phyloP scores from a whole-genome alignment of 2,329 filamentous ascomycete genomes.

The Trichoderma oligosporum region DNA sequence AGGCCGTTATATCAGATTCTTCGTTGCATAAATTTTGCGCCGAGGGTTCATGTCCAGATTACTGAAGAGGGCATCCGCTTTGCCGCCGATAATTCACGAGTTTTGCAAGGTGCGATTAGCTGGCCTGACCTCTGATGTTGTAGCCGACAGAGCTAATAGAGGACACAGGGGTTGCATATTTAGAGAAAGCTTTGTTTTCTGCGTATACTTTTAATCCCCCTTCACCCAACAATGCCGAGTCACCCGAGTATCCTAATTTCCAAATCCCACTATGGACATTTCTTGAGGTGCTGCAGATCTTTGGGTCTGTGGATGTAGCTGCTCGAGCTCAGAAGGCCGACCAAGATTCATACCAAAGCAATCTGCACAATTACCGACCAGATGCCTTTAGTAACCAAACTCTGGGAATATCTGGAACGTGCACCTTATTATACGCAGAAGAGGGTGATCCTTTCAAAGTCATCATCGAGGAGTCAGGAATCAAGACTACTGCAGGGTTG shows the following conservation, averaged over 20 bases:
- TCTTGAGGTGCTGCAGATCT: slow-evolving; percentile 92
- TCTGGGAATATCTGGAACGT: slow-evolving; percentile 79
- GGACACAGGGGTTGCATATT: slow-evolving; percentile 58
- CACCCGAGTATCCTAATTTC: slow-evolving; percentile 61
- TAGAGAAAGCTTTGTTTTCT: slow-evolving; percentile 85
- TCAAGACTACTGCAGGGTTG: slow-evolving; percentile 85
- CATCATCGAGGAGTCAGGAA: slow-evolving; percentile 77
- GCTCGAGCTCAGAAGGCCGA: slow-evolving; percentile 56
- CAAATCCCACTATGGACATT: slow-evolving; percentile 83
- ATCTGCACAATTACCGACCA: slow-evolving; percentile 57
- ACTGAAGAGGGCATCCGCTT: slow-evolving; percentile 82
- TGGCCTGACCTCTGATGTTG: background rate
- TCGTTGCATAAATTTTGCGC: slow-evolving; percentile 57
- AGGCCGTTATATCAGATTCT: slow-evolving; percentile 65
- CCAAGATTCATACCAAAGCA: slow-evolving; percentile 58
- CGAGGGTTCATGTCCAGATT: slow-evolving; percentile 64
- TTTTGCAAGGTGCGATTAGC: slow-evolving; percentile 81
- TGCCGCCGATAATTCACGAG: slow-evolving; percentile 79
- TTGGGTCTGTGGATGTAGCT: slow-evolving; percentile 73
- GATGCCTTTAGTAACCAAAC: slow-evolving; percentile 81
- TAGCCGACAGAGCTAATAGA: slow-evolving; percentile 16
- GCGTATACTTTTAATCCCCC: slow-evolving; percentile 67
- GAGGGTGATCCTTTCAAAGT: slow-evolving; percentile 78
- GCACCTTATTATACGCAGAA: slow-evolving; percentile 72
- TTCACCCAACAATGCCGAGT: slow-evolving; percentile 36